A percentile compares a stretch with the other conserved stretches of the same genome.
These are phyloP conservation scores for Kluyveromyces wickerhamii DNA, from an alignment of 805 yeast genomes.

Conservation along the genomic window DNA sequence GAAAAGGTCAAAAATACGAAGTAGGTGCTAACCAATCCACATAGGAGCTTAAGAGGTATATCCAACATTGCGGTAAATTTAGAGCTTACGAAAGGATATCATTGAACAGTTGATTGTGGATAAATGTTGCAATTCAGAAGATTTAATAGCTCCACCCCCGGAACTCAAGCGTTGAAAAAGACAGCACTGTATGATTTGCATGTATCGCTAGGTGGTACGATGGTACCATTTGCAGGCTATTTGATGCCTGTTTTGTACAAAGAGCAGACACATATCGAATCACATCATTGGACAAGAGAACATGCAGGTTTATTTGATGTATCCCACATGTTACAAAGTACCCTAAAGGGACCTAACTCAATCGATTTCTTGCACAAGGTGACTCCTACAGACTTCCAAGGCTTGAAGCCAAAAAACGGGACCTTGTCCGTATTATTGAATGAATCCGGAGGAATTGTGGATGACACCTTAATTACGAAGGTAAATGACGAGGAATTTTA, in stretches of 20 bases:
- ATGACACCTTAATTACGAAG: constrained; percentile 86
- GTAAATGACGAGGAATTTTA: constrained; percentile 57
- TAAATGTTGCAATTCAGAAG: constrained; percentile 16
- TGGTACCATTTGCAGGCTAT: constrained; percentile 96
- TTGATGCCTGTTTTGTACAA: constrained; percentile 89
- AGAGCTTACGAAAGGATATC: too few species aligned
- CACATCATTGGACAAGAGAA: constrained; percentile 88
- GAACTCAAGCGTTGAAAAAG: constrained; percentile 34
- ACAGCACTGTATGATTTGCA: constrained; percentile 85
- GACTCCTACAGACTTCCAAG: constrained; percentile 80
- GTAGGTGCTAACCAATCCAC: too few species aligned
- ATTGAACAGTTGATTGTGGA: too few species aligned
- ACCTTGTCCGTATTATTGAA: constrained; percentile 72
- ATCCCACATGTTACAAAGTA: constrained; percentile 95
- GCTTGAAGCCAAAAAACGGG: constrained; percentile 48
- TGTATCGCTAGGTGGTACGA: constrained; percentile 68
- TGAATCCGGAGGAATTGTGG: constrained; percentile 80
- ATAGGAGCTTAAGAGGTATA: too few species aligned
- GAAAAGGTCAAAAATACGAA: too few species aligned
- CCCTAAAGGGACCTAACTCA: constrained; percentile 60
- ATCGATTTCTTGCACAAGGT: constrained; percentile 61
- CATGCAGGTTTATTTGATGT: constrained; percentile 93
- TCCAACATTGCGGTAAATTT: too few species aligned
- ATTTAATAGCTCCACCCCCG: constrained; percentile 27
- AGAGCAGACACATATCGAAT: constrained; percentile 80